Conservation (phyloP, 768 basidiomycete genomes). For the Vararia minispora region DNA sequence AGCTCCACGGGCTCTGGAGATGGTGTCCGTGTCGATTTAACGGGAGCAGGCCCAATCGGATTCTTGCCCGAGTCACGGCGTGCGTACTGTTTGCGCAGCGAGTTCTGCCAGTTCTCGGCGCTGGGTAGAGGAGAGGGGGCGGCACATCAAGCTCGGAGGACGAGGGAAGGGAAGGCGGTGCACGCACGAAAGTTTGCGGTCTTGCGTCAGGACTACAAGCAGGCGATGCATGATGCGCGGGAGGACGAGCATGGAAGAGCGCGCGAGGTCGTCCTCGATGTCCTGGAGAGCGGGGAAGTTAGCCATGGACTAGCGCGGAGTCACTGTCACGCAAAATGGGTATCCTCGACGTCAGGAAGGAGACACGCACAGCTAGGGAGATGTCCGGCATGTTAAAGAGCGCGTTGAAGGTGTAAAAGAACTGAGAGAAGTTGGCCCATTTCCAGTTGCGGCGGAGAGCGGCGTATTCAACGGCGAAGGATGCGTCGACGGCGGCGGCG, state of each 20-base stretch:
- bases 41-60: constrained; percentile 57
- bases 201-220: constrained; percentile 64
- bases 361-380: constrained; percentile 42
- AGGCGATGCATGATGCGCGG: constrained; percentile 68
- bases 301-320: no score
- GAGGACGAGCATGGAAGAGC: constrained; percentile 46
- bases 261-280: constrained; percentile 65
- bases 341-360: constrained; percentile 3
- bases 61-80: constrained; percentile 62
- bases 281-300: constrained; percentile 38
- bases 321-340: no score
- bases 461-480: constrained; percentile 26
- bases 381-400: constrained; percentile 66
- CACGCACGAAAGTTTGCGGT: constrained; percentile 68
- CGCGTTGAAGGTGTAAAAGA: constrained; percentile 74
- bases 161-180: constrained; percentile 10
- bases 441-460: constrained; percentile 74
- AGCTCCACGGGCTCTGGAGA: constrained; percentile 15
- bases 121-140: constrained; percentile 24
- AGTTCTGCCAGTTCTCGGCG: constrained; percentile 67
- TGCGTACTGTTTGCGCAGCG: constrained; percentile 65
- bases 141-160: constrained; percentile 12
- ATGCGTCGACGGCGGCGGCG: constrained; percentile 8
- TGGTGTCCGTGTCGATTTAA: constrained; percentile 12
- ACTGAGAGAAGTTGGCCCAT: constrained; percentile 89